Evolutionary conservation across 2,329 filamentous ascomycete species (phyloP), one percentile per base, ranked within the genome.

Genomic region (Pezicula radicicola): DNA sequence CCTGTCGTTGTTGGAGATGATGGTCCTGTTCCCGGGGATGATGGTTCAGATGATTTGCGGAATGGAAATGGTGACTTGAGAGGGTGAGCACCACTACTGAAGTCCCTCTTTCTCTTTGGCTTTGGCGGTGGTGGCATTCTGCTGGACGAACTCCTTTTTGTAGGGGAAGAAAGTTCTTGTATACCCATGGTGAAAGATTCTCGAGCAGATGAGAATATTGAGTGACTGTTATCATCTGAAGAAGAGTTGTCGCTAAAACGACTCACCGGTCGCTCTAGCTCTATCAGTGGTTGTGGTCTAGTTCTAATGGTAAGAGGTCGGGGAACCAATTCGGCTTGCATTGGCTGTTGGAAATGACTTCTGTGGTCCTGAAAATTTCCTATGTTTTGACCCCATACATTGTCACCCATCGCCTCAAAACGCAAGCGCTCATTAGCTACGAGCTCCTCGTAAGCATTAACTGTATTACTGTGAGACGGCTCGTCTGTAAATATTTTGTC

Each of bases 41-140:
- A 33, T 3, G 48, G 13, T 47, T 47, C 15, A 18, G 19, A 45
- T 49, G 48, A 28, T 28, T 44, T 49, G 7, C 33, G 19, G 41
- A 58, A 59, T 9, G 56, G 56, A 27, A 54, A 60, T 3, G 60
- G 55, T 44, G 58, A 58, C 28, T 55, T 60, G 35, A 57, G 28
- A 6, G 54, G 58, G 35, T 55, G 52, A 40, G 55, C 55, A 15
- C 55, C 53, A 8, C 39, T 47, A 30, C 46, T 51, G 30, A 59
- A 59, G 6, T n/a, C 30, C 16, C 18, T 52, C 19, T 44, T 57
- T 16, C 41, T 35, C 18, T 46, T 41, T 19, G 39, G 28, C 25
- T 48, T 54, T 18, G 35, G 43, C 6, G 37, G 49, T 15, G 40
- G 35, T 16, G 13, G 25, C 21, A 30, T n/a, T 16, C 6, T 45